Conservation (phyloP, 768 basidiomycete species). For the Pulveroboletus sp. region DNA sequence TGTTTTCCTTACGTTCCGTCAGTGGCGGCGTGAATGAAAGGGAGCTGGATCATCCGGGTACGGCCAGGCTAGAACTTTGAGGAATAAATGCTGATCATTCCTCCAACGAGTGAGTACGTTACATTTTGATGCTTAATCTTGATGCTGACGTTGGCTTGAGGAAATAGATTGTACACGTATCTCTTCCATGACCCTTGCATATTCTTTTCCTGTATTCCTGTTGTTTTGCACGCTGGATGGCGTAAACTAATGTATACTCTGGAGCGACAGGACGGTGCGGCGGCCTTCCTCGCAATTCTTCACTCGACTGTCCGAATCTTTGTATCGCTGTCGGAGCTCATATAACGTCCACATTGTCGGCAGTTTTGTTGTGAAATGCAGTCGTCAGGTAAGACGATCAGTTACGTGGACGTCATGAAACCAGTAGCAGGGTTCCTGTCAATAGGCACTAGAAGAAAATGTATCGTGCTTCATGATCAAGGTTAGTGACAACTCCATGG, state of each 20-base stretch:
- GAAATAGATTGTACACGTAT: not conserved
- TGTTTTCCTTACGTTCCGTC: slow-evolving; percentile 45
- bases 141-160: not conserved
- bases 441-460: too few species aligned
- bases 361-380: too few species aligned
- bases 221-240: not conserved
- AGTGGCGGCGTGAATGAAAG: slow-evolving; percentile 54
- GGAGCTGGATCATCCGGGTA: slow-evolving; percentile 45
- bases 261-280: not conserved
- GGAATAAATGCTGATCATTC: not conserved
- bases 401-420: too few species aligned
- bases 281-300: not conserved
- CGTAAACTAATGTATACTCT: not conserved
- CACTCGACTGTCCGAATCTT: too few species aligned
- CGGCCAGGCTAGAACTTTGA: not conserved
- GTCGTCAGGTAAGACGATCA: too few species aligned
- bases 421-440: too few species aligned
- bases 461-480: too few species aligned
- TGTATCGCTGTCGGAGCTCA: too few species aligned
- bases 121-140: not conserved
- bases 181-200: too few species aligned
- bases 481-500: too few species aligned
- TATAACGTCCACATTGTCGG: too few species aligned
- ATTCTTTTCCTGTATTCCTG: not conserved
- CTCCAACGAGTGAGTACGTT: not conserved